These are phyloP conservation scores for Chytriomyces confervae DNA, from an alignment of 192 early-diverging fungal species.

Conservation along the genomic window DNA sequence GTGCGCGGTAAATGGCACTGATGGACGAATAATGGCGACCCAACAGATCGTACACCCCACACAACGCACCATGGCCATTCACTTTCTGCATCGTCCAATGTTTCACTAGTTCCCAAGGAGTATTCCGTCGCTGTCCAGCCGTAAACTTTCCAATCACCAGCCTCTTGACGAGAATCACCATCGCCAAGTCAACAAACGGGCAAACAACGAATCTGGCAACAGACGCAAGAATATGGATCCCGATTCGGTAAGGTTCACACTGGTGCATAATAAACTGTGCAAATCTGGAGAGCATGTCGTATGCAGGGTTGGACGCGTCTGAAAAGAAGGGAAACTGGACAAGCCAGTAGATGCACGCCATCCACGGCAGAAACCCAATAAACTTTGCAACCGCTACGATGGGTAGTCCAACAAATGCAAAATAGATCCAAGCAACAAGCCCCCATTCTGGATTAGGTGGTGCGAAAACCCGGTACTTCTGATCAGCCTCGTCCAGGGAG, in stretches of 20 bases:
- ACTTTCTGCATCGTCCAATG: conserved; percentile 45
- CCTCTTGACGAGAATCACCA: conserved; percentile 38
- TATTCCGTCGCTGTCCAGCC: conserved; percentile 29
- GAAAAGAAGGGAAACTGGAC: conserved; percentile 38
- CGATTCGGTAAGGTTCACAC: conserved; percentile 43
- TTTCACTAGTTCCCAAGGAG: conserved; percentile 14
- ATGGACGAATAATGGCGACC: conserved; percentile 50
- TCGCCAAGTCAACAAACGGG: conserved; percentile 41
- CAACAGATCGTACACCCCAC: conserved; percentile 42
- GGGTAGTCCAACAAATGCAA: conserved; percentile 42
- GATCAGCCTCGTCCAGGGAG: conserved; percentile 31
- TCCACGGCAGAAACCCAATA: conserved; percentile 44
- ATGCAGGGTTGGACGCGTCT: conserved; percentile 27
- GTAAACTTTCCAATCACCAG: conserved; percentile 33
- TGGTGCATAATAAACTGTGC: conserved; percentile 2
- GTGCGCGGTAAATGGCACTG: conserved; percentile 40
- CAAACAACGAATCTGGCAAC: conserved; percentile 32
- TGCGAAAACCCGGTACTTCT: conserved; percentile 26
- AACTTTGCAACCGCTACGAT: conserved; percentile 35
- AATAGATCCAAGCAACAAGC: conserved; percentile 15
- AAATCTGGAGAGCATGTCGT: conserved; percentile 33
- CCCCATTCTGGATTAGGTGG: not conserved
- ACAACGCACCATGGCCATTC: conserved; percentile 35
- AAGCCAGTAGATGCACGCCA: conserved; percentile 41
- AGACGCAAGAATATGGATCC: conserved; percentile 41